Evolutionary conservation across 345 rosid genomes (phyloP).

Genomic region (Dipteronia dyeriana): DNA sequence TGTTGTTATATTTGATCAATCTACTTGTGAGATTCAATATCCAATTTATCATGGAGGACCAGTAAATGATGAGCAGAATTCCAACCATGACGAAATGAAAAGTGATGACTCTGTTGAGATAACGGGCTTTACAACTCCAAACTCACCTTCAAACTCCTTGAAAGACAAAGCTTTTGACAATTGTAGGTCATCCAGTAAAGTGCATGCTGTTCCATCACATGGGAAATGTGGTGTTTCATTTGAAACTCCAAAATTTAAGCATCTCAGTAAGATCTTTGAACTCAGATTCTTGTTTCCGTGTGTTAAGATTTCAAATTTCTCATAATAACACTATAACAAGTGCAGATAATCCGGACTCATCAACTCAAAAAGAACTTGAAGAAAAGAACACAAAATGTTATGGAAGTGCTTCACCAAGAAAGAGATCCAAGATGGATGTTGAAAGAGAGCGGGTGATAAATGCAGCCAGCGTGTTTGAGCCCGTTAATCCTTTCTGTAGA

Average conservation of each 20-base stretch:
- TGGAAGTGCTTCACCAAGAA: conserved; percentile 68
- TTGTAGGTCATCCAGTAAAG: background rate
- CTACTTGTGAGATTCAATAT: conserved; percentile 40
- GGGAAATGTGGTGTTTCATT: background rate
- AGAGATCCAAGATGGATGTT: conserved; percentile 61
- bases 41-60: background rate
- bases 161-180: background rate
- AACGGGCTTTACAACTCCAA: conserved; percentile 6
- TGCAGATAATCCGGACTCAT: conserved; percentile 43
- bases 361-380: conserved; percentile 31
- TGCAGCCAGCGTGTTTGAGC: conserved; percentile 36
- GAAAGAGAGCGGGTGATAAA: conserved; percentile 34
- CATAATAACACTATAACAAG: conserved; percentile 1
- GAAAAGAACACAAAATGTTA: conserved; percentile 37
- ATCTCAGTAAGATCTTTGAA: conserved; percentile 51
- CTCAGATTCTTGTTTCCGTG: background rate
- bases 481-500: conserved; percentile 40
- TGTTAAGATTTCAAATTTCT: conserved; percentile 11
- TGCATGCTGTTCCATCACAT: background rate
- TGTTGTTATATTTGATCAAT: conserved; percentile 31
- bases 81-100: conserved; percentile 12
- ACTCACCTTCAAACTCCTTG: background rate
- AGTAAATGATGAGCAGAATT: too few species aligned
- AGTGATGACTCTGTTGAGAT: conserved; percentile 20
- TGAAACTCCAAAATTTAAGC: conserved; percentile 8